Base-by-base conservation (phyloP, 1,284 basidiomycete genomes). In the Anthracocystis setariae region DNA sequence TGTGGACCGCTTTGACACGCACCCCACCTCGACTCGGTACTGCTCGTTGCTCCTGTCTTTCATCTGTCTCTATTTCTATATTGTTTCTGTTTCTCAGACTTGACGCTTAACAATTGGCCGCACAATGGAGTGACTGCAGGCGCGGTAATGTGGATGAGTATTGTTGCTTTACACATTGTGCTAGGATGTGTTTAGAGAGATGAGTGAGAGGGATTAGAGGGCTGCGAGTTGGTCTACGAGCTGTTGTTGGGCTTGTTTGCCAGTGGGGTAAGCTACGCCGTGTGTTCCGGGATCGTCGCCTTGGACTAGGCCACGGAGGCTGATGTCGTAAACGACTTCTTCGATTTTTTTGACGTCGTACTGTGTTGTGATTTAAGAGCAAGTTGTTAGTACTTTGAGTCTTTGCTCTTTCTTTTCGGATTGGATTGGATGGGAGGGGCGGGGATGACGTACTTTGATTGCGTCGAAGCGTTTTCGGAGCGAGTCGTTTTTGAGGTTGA, bases 321-420 rank as follows among this genome's bases (percentile, higher is more conserved):
- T 74, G 29, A 82, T 66, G 56, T 83, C 77, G 59, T 82, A 78
- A 20, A 83, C 68, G 24, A 83, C 67, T 42, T 83, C 80, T 56
- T 83, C 81, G 45, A 78, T 75, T 46, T 77, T 77, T 33, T 81
- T 81, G 20, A 82, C 73, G 42, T 82, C 82, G 64, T 83, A 83
- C 74, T 81, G 51, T 18, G n/a, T n/a, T n/a, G n/a, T n/a, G n/a
- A n/a, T n/a, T n/a, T n/a, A n/a, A n/a, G n/a, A n/a, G n/a, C n/a
- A n/a, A n/a, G n/a, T n/a, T n/a, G n/a, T n/a, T n/a, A n/a, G n/a
- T n/a, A n/a, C n/a, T n/a, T n/a, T n/a, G n/a, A n/a, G n/a, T n/a
- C n/a, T 33, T 21, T 33, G 24, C 21, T 33, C 29, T 46, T 46
- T n/a, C n/a, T 21, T 33, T 46, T 5, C 33, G n/a, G n/a, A 20